A percentile compares a stretch with the other conserved stretches of the same genome.
Evolutionary conservation across 805 yeast genomes (phyloP).

Genomic region (Metschnikowia kunwiensis): DNA sequence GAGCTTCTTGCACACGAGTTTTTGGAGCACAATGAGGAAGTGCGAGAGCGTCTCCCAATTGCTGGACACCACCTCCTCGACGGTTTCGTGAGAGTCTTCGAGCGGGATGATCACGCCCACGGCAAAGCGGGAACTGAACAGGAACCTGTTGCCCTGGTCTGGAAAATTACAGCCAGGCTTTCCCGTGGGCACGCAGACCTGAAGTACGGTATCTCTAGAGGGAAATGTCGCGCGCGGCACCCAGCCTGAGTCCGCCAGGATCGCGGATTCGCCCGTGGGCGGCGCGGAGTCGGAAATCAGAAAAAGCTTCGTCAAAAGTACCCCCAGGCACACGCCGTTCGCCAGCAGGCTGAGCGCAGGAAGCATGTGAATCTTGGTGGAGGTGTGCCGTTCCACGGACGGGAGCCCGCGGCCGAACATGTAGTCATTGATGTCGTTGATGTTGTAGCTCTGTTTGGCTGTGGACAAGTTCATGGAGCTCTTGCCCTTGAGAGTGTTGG

Average conservation of each 20-base stretch:
- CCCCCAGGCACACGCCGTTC: conserved; percentile 30
- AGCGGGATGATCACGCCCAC: conserved; percentile 50
- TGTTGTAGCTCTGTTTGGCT: conserved; percentile 36
- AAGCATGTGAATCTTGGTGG: conserved; percentile 47
- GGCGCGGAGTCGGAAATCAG: conserved; percentile 29
- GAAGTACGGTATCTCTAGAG: conserved; percentile 20
- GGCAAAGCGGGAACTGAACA: conserved; percentile 39
- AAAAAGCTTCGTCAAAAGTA: conserved; percentile 47
- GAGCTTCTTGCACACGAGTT: conserved; percentile 37
- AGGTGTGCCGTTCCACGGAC: conserved; percentile 40
- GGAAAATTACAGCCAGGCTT: neutral
- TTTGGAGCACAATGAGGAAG: conserved; percentile 39
- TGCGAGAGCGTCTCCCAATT: conserved; percentile 49
- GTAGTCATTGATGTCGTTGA: conserved; percentile 45
- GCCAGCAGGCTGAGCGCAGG: conserved; percentile 38
- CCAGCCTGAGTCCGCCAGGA: conserved; percentile 31
- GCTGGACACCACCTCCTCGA: conserved; percentile 43
- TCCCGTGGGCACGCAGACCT: neutral
- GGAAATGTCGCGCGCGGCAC: conserved; percentile 41
- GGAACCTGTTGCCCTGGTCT: neutral
- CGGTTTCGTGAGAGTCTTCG: conserved; percentile 25
- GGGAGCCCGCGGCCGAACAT: conserved; percentile 60
- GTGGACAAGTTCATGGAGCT: conserved; percentile 1
- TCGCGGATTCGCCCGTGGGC: conserved; percentile 2
- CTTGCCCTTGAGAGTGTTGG: conserved; percentile 3